Evolutionary conservation across 306 rosid species (phyloP).

Genomic region (Styphnolobium japonicum): DNA sequence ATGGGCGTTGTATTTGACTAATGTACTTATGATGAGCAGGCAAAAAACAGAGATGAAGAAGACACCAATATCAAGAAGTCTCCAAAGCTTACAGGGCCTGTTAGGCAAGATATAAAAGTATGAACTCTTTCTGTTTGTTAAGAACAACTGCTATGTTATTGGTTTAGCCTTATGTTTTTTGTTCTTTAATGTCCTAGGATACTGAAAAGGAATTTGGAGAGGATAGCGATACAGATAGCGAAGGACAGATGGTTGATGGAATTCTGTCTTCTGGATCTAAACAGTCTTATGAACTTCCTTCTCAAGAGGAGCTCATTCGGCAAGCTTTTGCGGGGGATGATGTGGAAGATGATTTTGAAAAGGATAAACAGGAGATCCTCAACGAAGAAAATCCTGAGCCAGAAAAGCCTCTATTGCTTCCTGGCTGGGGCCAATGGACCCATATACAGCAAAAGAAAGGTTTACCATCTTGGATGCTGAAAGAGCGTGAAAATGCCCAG

Average conservation of each 20-base stretch:
- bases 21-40: conserved; percentile 45
- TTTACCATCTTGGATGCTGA: conserved; percentile 73
- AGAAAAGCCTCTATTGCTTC: conserved; percentile 76
- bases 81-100: conserved; percentile 24
- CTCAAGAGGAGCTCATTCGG: conserved; percentile 81
- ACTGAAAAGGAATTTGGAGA: conserved; percentile 47
- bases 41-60: conserved; percentile 41
- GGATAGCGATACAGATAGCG: conserved; percentile 69
- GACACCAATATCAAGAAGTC: conserved; percentile 39
- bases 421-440: conserved; percentile 99
- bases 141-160: not conserved
- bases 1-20: not conserved
- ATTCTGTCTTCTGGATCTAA: conserved; percentile 57
- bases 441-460: conserved; percentile 78
- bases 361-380: conserved; percentile 62
- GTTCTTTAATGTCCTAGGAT: conserved; percentile 38
- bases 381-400: conserved; percentile 87
- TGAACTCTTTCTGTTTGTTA: conserved; percentile 14
- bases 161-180: conserved; percentile 5
- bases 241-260: conserved; percentile 81
- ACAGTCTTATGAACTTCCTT: conserved; percentile 72
- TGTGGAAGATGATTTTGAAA: conserved; percentile 86
- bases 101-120: conserved; percentile 47
- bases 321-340: conserved; percentile 90
- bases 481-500: conserved; percentile 69